These are phyloP conservation scores for Trichoderma hamatum DNA, from an alignment of 2,329 filamentous ascomycete genomes.

Conservation along the genomic window DNA sequence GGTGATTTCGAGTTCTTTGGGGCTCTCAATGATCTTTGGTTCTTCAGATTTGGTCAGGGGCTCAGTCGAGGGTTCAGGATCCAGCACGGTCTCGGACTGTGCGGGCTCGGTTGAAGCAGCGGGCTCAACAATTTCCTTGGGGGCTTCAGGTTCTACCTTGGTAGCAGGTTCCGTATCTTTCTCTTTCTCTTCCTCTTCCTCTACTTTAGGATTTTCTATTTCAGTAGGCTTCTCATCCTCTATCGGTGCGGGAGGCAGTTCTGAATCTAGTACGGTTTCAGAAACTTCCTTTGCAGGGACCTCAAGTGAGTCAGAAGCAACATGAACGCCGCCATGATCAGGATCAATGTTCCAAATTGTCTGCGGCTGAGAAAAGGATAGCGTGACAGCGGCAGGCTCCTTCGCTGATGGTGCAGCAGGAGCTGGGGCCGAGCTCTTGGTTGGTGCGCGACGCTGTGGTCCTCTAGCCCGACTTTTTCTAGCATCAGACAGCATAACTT, in stretches of 20 bases:
- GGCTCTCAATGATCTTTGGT: neutral
- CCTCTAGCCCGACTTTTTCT: constrained; percentile 89
- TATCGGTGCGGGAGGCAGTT: neutral
- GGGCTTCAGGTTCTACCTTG: constrained; percentile 8
- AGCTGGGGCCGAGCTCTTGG: constrained; percentile 50
- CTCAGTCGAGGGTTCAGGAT: neutral
- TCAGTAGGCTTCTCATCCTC: constrained; percentile 22
- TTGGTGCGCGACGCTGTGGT: constrained; percentile 74
- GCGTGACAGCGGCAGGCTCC: neutral
- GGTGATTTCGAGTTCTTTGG: neutral
- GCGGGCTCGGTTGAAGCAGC: neutral
- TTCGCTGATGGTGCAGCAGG: constrained; percentile 34
- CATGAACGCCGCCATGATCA: constrained; percentile 49
- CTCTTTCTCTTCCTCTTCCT: neutral
- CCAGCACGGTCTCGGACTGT: neutral
- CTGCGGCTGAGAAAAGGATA: constrained; percentile 48
- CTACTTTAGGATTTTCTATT: neutral
- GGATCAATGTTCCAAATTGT: constrained; percentile 58
- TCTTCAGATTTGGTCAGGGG: neutral
- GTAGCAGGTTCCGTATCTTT: neutral
- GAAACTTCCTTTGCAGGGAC: constrained; percentile 17
- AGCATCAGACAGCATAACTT: constrained; percentile 82
- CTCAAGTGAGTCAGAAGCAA: constrained; percentile 29
- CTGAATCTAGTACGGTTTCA: neutral
- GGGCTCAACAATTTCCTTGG: neutral